Base-by-base conservation (phyloP, 2,329 filamentous ascomycete species). In the Elsinoe perseae region DNA sequence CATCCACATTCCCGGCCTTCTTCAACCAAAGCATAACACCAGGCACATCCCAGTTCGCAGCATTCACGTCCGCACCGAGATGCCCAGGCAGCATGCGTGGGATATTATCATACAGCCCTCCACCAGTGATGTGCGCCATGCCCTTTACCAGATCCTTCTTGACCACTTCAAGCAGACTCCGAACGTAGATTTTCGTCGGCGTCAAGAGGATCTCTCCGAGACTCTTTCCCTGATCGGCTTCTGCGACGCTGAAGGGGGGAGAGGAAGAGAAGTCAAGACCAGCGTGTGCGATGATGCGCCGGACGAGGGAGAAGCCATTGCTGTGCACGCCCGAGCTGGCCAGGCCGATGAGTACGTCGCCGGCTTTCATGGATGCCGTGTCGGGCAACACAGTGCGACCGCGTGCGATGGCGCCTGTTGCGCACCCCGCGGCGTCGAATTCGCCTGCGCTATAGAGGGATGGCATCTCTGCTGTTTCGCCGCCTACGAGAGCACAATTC, bases 391-490 rank as follows among this genome's bases (percentile, higher is more conserved):
- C 81, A 50, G 80, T 77, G 32, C 73, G 73, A 4, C 80, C 80
- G 30, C 80, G 73, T 32, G 79, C 76, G 68, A 97, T 87, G 40
- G 90, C 89, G 57, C 93, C 93, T 44, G 95, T 85, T 16, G 92
- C 92, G 36, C 87, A 87, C 60, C 93, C 93, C 20, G 89, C 91
- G 6, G 91, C 90, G 65, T 98, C 93, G 70, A 97, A 98, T 67
- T 95, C 89, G 50, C 89, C 87, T 54, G 81, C 83, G 61, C 85
- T 79, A 75, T 95, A 96, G 77, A 97, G 89, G 56, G 91, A 91
- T 0, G 92, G 92, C 93, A 98, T 97, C 74, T 98, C 93, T 5
- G 93, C 93, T 0, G 93, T 98, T 74, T 98, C 93, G 43, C 93
- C 93, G 36, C 93, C 93, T n/a, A 97, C 87, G 2, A 98, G 80